phyloP scores from a whole-genome alignment of 2,329 filamentous ascomycete species.

The Fusarium continuum region DNA sequence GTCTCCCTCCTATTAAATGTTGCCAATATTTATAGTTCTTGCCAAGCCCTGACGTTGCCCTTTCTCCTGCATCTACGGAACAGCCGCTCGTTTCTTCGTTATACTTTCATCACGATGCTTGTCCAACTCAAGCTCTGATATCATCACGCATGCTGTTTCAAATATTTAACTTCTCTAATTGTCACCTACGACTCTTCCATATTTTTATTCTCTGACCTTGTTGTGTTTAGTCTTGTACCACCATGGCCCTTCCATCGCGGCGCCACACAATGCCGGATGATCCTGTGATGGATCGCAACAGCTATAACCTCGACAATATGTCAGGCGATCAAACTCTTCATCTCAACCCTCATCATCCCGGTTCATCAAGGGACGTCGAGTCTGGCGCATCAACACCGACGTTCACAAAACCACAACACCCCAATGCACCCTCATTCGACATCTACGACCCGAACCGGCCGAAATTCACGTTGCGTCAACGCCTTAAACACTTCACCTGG shows the following conservation, averaged over 20 bases:
- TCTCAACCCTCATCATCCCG: background rate
- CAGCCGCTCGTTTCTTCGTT: background rate
- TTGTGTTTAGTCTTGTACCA: background rate
- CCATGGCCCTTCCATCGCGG: background rate
- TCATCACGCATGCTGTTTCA: background rate
- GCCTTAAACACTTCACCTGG: constrained; percentile 70
- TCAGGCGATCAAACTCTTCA: background rate
- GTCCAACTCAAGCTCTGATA: background rate
- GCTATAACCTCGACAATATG: constrained; percentile 13
- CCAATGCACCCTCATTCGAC: constrained; percentile 5
- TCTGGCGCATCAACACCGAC: constrained; percentile 16
- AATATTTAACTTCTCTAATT: too few relatives aligned
- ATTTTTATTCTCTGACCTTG: background rate
- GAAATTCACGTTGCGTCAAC: constrained; percentile 52
- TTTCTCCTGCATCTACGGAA: background rate
- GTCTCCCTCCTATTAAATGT: background rate
- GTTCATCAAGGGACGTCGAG: constrained; percentile 5
- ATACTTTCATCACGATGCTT: background rate
- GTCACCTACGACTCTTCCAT: too few relatives aligned
- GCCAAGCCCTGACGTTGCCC: constrained; percentile 4
- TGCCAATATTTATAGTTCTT: constrained; percentile 5
- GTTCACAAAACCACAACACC: background rate
- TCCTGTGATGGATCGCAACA: background rate
- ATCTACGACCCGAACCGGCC: constrained; percentile 33
- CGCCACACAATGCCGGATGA: background rate